Evolutionary conservation across 305 asterid genomes (phyloP).

Genomic region (Solanum hybrid): DNA sequence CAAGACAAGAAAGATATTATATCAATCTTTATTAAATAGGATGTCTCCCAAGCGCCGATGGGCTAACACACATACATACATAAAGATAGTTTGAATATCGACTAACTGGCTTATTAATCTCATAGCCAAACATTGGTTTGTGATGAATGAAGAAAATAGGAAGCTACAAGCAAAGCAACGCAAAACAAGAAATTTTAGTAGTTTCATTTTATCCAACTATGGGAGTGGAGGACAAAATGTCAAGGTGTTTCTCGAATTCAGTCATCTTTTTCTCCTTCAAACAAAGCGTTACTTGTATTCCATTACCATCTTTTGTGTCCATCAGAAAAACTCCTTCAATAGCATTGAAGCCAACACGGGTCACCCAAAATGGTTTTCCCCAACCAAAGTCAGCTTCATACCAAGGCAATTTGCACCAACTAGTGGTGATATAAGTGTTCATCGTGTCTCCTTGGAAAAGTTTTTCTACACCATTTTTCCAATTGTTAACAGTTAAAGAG

Average conservation of each 20-base stretch:
- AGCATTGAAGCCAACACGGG: background rate
- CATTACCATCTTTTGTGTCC: background rate
- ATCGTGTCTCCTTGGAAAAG: background rate
- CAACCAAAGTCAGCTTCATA: background rate
- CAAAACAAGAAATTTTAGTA: too few species aligned
- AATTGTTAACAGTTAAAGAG: background rate
- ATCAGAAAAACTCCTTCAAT: background rate
- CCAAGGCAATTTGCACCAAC: background rate
- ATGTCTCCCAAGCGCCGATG: too few species aligned
- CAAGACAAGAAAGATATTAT: too few species aligned
- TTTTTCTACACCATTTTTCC: background rate
- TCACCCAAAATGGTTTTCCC: background rate
- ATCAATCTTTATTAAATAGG: too few species aligned
- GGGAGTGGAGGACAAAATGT: background rate
- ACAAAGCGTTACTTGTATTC: background rate
- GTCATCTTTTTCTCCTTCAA: background rate
- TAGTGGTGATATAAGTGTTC: background rate
- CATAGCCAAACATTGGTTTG: too few species aligned
- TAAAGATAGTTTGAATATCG: too few species aligned
- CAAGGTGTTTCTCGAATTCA: background rate
- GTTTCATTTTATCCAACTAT: background rate
- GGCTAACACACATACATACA: too few species aligned
- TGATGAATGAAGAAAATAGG: too few species aligned
- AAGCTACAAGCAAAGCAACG: too few species aligned
- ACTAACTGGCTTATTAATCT: too few species aligned